These are phyloP conservation scores for Dipodascus albidus DNA, from an alignment of 805 yeast genomes.

Conservation along the genomic window DNA sequence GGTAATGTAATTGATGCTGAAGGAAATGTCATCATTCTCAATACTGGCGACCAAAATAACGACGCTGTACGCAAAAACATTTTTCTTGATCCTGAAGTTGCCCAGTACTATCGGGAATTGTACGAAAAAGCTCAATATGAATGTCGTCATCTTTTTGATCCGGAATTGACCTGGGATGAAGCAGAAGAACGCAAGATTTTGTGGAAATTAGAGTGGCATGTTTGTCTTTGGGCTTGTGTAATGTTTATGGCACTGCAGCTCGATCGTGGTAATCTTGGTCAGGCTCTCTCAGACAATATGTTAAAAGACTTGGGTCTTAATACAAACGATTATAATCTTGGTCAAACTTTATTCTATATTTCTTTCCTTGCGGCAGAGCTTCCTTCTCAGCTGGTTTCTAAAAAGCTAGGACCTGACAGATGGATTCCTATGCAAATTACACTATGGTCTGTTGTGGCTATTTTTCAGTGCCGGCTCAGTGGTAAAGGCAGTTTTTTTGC, in stretches of 20 bases:
- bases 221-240: conserved; percentile 45
- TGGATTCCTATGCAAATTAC: conserved; percentile 53
- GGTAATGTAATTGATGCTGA: background rate
- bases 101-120: conserved; percentile 32
- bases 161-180: conserved; percentile 41
- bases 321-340: conserved; percentile 48
- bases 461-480: conserved; percentile 37
- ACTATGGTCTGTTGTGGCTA: conserved; percentile 46
- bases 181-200: conserved; percentile 39
- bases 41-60: background rate
- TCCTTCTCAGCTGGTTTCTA: conserved; percentile 57
- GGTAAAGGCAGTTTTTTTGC: conserved; percentile 33
- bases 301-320: conserved; percentile 39
- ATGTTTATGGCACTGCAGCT: conserved; percentile 49
- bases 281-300: conserved; percentile 48
- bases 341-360: conserved; percentile 43
- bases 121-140: conserved; percentile 44
- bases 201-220: conserved; percentile 43
- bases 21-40: background rate
- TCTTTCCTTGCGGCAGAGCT: conserved; percentile 51
- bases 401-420: conserved; percentile 50
- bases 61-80: background rate
- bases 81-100: conserved; percentile 37
- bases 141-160: conserved; percentile 44
- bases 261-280: conserved; percentile 46